A percentile compares a stretch with the other conserved stretches of the same genome.
Conservation (phyloP, 345 rosid genomes). For the Arabis alpina region DNA sequence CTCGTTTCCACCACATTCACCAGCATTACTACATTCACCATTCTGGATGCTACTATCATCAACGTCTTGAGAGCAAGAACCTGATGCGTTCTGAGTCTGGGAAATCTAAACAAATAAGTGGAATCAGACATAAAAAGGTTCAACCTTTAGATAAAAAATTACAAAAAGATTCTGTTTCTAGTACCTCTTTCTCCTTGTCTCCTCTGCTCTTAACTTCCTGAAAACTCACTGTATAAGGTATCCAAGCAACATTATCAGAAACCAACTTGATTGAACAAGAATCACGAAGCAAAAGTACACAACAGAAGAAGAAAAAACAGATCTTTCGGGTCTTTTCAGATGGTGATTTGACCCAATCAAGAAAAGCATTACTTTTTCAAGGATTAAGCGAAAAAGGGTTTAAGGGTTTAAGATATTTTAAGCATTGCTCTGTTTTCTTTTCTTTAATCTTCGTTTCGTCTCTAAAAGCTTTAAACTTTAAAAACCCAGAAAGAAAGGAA, state of each 20-base stretch:
- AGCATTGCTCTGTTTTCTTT: constrained; percentile 10
- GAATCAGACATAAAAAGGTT: not conserved
- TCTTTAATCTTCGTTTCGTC: not conserved
- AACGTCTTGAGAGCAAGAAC: constrained; percentile 40
- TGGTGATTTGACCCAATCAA: too few relatives aligned
- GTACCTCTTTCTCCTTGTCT: constrained; percentile 79
- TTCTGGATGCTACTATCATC: constrained; percentile 48
- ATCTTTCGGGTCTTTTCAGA: not conserved
- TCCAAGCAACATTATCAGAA: constrained; percentile 1
- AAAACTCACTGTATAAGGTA: constrained; percentile 59
- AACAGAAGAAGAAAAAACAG: not conserved
- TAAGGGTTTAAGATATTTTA: not conserved
- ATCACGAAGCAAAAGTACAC: not conserved
- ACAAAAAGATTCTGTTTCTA: constrained; percentile 12
- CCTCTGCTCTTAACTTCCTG: constrained; percentile 82
- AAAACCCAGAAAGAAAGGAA: constrained; percentile 5
- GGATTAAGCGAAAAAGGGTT: not conserved
- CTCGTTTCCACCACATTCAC: constrained; percentile 52
- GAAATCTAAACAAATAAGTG: not conserved
- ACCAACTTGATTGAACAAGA: not conserved
- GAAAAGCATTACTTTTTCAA: not conserved
- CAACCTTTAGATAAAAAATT: not conserved
- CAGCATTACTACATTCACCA: constrained; percentile 45
- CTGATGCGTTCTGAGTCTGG: constrained; percentile 45
- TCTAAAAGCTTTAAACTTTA: too few relatives aligned